These are phyloP conservation scores for Macrolepiota dolichaula DNA, from an alignment of 768 basidiomycete genomes.

Conservation along the genomic window DNA sequence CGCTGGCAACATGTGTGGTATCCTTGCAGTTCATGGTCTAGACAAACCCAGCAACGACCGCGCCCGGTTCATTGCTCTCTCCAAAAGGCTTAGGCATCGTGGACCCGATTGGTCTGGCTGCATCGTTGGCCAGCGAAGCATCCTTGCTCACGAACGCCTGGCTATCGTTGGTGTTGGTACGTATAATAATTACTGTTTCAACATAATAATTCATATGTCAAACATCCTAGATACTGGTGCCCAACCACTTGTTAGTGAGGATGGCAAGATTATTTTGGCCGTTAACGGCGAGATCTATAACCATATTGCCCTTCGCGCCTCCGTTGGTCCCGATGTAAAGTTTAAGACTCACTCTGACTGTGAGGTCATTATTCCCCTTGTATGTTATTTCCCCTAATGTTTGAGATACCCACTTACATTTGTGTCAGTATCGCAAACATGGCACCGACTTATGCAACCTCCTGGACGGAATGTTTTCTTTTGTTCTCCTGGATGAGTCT, in stretches of 20 bases:
- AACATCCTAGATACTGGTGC: slow-evolving; percentile 80
- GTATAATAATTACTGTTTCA: slow-evolving; percentile 20
- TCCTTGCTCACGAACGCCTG: slow-evolving; percentile 93
- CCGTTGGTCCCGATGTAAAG: slow-evolving; percentile 57
- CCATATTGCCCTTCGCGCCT: slow-evolving; percentile 76
- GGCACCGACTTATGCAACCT: slow-evolving; percentile 71
- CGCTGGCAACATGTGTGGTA: slow-evolving; percentile 76
- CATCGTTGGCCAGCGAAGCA: slow-evolving; percentile 74
- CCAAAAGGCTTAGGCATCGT: slow-evolving; percentile 87
- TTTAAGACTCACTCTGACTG: slow-evolving; percentile 99
- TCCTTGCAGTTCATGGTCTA: slow-evolving; percentile 81
- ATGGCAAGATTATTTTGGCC: slow-evolving; percentile 78
- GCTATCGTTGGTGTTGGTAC: slow-evolving; percentile 97
- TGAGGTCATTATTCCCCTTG: slow-evolving; percentile 93
- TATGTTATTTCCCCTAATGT: slow-evolving; percentile 26
- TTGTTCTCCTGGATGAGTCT: slow-evolving; percentile 92
- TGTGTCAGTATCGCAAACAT: slow-evolving; percentile 73
- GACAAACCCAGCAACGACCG: slow-evolving; percentile 68
- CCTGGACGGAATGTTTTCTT: slow-evolving; percentile 99
- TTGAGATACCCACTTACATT: neutral
- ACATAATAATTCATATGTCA: neutral
- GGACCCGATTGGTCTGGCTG: slow-evolving; percentile 99
- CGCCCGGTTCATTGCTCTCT: slow-evolving; percentile 75
- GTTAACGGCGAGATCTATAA: slow-evolving; percentile 99
- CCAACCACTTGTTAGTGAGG: slow-evolving; percentile 87